Evolutionary conservation across 2,329 filamentous ascomycete genomes (phyloP), one percentile per base, ranked within the genome.

Genomic region (Leptographium lundbergii): DNA sequence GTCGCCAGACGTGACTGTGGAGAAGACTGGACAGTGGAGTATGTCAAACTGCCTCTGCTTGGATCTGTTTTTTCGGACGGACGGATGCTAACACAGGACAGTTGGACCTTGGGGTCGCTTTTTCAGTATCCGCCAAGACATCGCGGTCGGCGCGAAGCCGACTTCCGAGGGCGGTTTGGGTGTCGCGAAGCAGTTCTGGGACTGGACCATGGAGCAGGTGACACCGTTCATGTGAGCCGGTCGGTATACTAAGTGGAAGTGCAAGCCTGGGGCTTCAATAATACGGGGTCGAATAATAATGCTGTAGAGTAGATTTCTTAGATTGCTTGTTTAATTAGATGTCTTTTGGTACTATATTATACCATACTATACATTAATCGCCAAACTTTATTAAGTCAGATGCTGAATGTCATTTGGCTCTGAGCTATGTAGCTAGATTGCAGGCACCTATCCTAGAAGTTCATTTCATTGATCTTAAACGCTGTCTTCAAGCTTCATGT

Each of bases 1-100:
- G 51, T 75, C 75, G 0, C 71, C 73, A 0, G 69, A 76, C 0
- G 67, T 79, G 6, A 75, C 70, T 0, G 47, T 70, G 1, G 73
- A 73, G 36, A 54, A 54, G 36, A 54, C 25, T 25, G 50, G 51
- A 19, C 4, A 24, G 11, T 57, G 42, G 42, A 57, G 55, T 57
- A 36, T 25, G 55, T 32, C 48, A 29, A 14, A 7, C 47, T 10
- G 22, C 24, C 22, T 25, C 22, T 24, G 47, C 29, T 13, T 14
- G 52, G 22, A 4, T 22, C 14, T 6, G 27, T 19, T 10, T 6
- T n/a, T 36, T 25, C n/a, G 19, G 17, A 22, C 24, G 27, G 25
- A 24, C 24, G n/a, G 4, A 17, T 54, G 52, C 53, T 55, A 36
- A 56, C 32, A 45, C 24, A n/a, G 2, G 4, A n/a, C 17, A 56